These are phyloP conservation scores for Capronia epimyces DNA, from an alignment of 2,329 filamentous ascomycete genomes.

Conservation along the genomic window DNA sequence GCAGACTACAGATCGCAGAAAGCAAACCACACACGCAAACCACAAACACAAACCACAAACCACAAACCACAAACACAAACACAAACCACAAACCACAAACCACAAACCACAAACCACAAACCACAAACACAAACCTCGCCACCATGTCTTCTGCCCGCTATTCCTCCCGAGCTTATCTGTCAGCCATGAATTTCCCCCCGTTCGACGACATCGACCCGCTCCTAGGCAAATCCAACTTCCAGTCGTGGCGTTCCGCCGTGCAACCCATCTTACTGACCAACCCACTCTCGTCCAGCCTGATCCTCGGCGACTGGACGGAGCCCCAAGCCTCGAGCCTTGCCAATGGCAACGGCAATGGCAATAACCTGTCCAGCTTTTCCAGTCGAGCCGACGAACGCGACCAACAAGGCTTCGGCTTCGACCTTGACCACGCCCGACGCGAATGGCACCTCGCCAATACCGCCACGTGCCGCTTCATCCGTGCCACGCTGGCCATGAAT, in stretches of 20 bases:
- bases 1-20: too few relatives aligned
- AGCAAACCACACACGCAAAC: too few relatives aligned
- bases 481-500: conserved; percentile 16
- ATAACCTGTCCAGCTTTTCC: too few relatives aligned
- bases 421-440: conserved; percentile 10
- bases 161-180: background rate
- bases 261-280: conserved; percentile 18
- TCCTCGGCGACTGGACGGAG: conserved; percentile 18
- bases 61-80: too few relatives aligned
- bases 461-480: conserved; percentile 20
- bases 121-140: background rate
- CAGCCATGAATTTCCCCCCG: conserved; percentile 6
- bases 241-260: conserved; percentile 16
- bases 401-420: background rate
- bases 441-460: conserved; percentile 18
- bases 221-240: conserved; percentile 21
- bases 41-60: too few relatives aligned
- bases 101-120: background rate
- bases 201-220: conserved; percentile 6
- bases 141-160: background rate
- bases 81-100: too few relatives aligned
- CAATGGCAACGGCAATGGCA: too few relatives aligned
- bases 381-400: background rate
- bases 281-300: conserved; percentile 10
- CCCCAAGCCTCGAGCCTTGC: background rate